phyloP scores from a whole-genome alignment of 2,329 filamentous ascomycete species.

The Pochonia chlamydosporia region DNA sequence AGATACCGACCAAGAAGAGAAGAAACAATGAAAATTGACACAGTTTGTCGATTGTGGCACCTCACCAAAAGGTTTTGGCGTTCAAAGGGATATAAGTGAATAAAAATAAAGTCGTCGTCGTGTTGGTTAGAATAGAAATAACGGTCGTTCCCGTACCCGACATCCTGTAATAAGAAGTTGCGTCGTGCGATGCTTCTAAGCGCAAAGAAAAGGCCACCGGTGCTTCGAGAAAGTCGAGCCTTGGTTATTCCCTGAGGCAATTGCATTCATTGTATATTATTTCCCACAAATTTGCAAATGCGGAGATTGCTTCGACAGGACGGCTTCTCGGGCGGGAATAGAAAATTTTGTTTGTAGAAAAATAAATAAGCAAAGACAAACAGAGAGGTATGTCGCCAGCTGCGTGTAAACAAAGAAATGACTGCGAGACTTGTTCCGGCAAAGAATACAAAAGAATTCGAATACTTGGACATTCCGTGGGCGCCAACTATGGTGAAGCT shows the following conservation, averaged over 20 bases:
- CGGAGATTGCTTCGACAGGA: too few species aligned
- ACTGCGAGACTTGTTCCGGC: not conserved
- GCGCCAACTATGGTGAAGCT: not conserved
- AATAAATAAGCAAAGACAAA: not conserved
- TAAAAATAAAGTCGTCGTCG: not conserved
- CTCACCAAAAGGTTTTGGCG: not conserved
- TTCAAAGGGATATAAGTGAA: not conserved
- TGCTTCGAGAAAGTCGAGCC: constrained; percentile 3
- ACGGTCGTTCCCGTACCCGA: not conserved
- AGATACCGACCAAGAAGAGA: not conserved
- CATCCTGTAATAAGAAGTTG: not conserved
- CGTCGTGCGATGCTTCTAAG: too few species aligned
- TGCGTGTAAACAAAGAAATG: constrained; percentile 1
- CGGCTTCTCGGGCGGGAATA: not conserved
- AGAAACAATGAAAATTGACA: not conserved
- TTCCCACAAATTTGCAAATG: too few species aligned
- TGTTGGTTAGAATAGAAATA: not conserved
- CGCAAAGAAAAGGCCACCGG: constrained; percentile 8
- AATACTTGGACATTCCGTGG: not conserved
- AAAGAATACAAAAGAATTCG: not conserved
- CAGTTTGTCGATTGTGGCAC: not conserved
- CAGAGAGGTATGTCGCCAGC: constrained; percentile 2
- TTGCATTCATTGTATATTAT: not conserved
- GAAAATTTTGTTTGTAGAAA: not conserved
- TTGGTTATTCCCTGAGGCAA: not conserved